Conservation (phyloP, 2,329 filamentous ascomycete species). For the Ascochyta rabiei region DNA sequence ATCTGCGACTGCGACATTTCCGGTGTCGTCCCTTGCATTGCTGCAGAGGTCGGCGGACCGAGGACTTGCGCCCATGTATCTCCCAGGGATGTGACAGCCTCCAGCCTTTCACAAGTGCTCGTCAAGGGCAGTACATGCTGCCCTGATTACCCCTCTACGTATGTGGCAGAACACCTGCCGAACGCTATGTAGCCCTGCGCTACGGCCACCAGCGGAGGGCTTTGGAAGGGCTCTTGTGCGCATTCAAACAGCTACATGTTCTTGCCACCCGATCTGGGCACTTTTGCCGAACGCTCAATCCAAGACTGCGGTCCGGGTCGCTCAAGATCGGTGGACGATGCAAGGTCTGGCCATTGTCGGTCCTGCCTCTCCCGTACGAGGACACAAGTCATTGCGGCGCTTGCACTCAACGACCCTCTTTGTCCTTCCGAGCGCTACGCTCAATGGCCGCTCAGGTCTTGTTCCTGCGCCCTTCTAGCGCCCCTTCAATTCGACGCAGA, state of each 20-base stretch:
- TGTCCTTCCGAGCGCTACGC: conserved; percentile 5
- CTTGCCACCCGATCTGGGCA: neutral
- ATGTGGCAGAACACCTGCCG: conserved; percentile 4
- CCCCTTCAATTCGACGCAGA: conserved; percentile 3
- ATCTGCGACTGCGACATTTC: conserved; percentile 1
- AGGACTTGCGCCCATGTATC: neutral
- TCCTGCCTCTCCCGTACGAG: neutral
- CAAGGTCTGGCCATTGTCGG: conserved; percentile 5
- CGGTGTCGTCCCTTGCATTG: neutral
- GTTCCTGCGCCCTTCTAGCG: conserved; percentile 16
- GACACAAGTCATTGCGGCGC: neutral
- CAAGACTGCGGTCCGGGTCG: neutral
- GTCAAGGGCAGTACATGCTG: neutral
- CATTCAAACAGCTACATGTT: neutral
- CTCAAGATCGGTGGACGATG: conserved; percentile 1
- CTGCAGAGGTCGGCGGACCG: neutral
- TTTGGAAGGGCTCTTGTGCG: conserved; percentile 8
- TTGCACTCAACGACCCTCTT: conserved; percentile 7
- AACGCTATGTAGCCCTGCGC: conserved; percentile 17
- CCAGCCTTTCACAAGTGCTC: neutral
- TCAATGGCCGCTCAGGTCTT: conserved; percentile 6
- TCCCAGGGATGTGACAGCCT: neutral
- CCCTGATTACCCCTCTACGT: neutral
- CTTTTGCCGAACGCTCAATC: neutral
- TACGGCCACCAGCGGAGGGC: conserved; percentile 27